Base-by-base conservation (phyloP, 2,329 filamentous ascomycete genomes). In the Hypoxylon sp. region DNA sequence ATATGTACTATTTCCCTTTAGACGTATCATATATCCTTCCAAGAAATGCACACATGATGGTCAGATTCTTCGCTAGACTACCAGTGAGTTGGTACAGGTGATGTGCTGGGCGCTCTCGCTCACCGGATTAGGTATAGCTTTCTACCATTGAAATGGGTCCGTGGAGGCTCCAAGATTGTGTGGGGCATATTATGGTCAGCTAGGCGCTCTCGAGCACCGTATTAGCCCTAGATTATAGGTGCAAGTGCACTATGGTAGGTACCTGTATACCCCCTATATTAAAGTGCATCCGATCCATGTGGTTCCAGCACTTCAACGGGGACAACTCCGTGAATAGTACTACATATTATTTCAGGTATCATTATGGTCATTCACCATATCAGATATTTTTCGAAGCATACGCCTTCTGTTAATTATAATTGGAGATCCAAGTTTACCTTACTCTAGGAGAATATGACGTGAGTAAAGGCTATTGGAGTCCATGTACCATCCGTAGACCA, bases 401-500 rank as follows among this genome's bases (percentile, higher is more conserved):
- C 4, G 9, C 22, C 17, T 44, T 44, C 39, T n/a, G 3, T 17
- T 31, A 50, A 10, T n/a, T 50, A 10, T 24, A 11, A 50, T 50
- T 29, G 13, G 11, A 14, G 19, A 26, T 22, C 48, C 10, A 52
- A 52, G 48, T 35, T 14, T 8, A 22, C 22, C 10, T 19, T 44
- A 44, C 39, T 19, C 53, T 5, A 47, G 26, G n/a, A 13, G 11
- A 17, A 48, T 24, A 13, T 37, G 29, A 48, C 54, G 35, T 17
- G 48, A 39, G 14, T 60, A 60, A 53, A 60, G n/a, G 35, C 47
- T 31, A 44, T 26, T 52, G n/a, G 24, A 44, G 2, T 24, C 31
- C 14, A 31, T 22, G 31, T 37, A 60, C 57, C 33, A 60, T 33
- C 61, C 61, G 24, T 64, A 57, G 31, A 58, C 33, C 5, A 58